Percentiles rank a stretch among this genome's conserved stretches.
These are phyloP conservation scores for Cryphonectria naterciae DNA, from an alignment of 2,329 filamentous ascomycete species.

Conservation along the genomic window DNA sequence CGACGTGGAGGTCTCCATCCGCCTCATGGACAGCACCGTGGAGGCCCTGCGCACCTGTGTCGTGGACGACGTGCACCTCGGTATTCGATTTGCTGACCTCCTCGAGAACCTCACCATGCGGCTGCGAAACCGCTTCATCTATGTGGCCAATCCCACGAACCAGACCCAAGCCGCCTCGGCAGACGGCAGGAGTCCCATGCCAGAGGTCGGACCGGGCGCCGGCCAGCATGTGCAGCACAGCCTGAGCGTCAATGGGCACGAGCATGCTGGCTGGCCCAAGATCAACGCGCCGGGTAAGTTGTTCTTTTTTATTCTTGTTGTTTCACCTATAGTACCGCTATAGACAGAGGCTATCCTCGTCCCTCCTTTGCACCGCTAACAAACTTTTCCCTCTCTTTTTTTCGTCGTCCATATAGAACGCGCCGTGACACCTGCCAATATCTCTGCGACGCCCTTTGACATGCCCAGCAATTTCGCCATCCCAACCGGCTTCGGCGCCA, in stretches of 20 bases:
- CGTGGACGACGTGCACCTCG: slow-evolving; percentile 83
- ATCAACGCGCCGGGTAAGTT: slow-evolving; percentile 24
- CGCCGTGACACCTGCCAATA: slow-evolving; percentile 52
- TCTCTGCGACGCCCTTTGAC: slow-evolving; percentile 68
- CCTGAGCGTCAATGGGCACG: slow-evolving; percentile 21
- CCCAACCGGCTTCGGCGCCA: slow-evolving; percentile 45
- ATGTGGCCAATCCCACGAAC: slow-evolving; percentile 52
- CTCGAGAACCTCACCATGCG: slow-evolving; percentile 78
- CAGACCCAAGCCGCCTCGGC: slow-evolving; percentile 41
- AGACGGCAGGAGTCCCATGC: slow-evolving; percentile 48
- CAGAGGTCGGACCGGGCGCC: slow-evolving; percentile 30
- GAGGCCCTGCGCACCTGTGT: slow-evolving; percentile 76
- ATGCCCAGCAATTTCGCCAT: slow-evolving; percentile 60
- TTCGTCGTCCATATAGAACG: slow-evolving; percentile 38
- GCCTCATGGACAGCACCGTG: slow-evolving; percentile 75
- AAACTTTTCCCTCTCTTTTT: not conserved
- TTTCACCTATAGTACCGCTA: not conserved
- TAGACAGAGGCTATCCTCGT: not conserved
- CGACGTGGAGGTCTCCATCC: slow-evolving; percentile 76
- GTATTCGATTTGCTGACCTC: slow-evolving; percentile 81
- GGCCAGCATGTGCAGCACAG: slow-evolving; percentile 29
- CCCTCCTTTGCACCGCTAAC: not conserved
- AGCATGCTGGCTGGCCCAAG: slow-evolving; percentile 30
- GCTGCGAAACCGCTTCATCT: slow-evolving; percentile 75
- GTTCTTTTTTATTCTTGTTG: not conserved